These are phyloP conservation scores for Arthrobotrys sphaeroides DNA, from an alignment of 2,329 filamentous ascomycete genomes.

Conservation along the genomic window DNA sequence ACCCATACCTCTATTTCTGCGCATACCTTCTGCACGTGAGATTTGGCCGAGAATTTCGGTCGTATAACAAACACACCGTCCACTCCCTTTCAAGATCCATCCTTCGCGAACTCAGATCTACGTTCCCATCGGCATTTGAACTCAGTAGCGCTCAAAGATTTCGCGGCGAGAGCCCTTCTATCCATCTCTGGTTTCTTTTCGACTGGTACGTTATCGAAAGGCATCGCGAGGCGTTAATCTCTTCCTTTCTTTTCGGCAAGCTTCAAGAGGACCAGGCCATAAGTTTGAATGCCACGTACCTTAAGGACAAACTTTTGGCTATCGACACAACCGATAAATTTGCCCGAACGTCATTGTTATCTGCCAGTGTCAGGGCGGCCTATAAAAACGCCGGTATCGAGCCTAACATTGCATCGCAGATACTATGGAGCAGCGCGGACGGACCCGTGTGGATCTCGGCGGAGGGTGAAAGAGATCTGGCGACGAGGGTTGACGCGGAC, in stretches of 20 bases:
- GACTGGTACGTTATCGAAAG: slow-evolving; percentile 48
- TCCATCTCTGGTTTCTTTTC: slow-evolving; percentile 47
- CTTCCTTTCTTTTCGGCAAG: slow-evolving; percentile 36
- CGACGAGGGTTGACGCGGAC: slow-evolving; percentile 14
- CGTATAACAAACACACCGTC: slow-evolving; percentile 41
- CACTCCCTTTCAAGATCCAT: slow-evolving; percentile 38
- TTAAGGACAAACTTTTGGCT: background rate
- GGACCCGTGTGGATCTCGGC: slow-evolving; percentile 38
- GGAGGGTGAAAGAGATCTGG: slow-evolving; percentile 27
- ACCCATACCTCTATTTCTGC: slow-evolving; percentile 36
- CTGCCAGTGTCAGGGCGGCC: background rate
- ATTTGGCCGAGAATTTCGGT: slow-evolving; percentile 36
- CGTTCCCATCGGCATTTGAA: slow-evolving; percentile 45
- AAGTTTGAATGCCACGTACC: slow-evolving; percentile 4
- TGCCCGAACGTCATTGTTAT: slow-evolving; percentile 6
- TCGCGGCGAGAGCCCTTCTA: slow-evolving; percentile 37
- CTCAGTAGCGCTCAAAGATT: slow-evolving; percentile 36
- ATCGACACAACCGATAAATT: slow-evolving; percentile 27
- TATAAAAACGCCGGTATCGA: slow-evolving; percentile 25
- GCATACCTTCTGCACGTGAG: slow-evolving; percentile 36
- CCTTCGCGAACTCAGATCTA: slow-evolving; percentile 34
- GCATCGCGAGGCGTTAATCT: slow-evolving; percentile 31
- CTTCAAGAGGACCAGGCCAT: slow-evolving; percentile 11
- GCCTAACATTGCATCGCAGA: slow-evolving; percentile 14
- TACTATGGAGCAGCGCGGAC: slow-evolving; percentile 38